Percentiles rank a stretch among this genome's conserved stretches.
Conservation (phyloP, 495 filamentous ascomycete genomes). For the Letharia lupina region DNA sequence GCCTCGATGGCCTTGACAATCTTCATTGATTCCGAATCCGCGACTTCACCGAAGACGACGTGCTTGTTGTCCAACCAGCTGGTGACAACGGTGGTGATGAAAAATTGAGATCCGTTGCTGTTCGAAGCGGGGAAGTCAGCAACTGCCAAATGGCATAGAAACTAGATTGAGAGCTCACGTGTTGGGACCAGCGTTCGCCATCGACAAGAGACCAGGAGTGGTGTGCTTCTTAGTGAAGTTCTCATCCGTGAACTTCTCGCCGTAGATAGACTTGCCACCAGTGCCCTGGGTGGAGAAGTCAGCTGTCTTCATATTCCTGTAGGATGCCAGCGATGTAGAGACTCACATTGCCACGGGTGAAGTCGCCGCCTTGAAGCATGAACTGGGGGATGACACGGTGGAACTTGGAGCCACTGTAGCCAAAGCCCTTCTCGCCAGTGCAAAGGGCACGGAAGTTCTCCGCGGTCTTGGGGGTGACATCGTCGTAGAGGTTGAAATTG, state of each 20-base stretch:
- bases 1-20: slow-evolving; percentile 69
- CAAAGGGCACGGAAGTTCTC: slow-evolving; percentile 95
- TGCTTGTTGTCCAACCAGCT: slow-evolving; percentile 94
- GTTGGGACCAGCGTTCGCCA: slow-evolving; percentile 92
- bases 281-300: slow-evolving; percentile 48
- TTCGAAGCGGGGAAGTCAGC: slow-evolving; percentile 19
- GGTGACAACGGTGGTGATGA: slow-evolving; percentile 88
- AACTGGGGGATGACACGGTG: slow-evolving; percentile 97
- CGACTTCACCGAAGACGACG: slow-evolving; percentile 95
- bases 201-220: slow-evolving; percentile 81
- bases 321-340: not conserved
- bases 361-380: slow-evolving; percentile 99
- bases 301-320: not conserved
- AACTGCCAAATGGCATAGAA: not conserved
- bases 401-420: slow-evolving; percentile 86
- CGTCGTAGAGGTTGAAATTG: slow-evolving; percentile 84
- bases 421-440: slow-evolving; percentile 80
- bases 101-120: slow-evolving; percentile 98
- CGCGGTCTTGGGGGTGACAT: slow-evolving; percentile 83
- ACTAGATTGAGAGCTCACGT: slow-evolving; percentile 45
- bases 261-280: slow-evolving; percentile 94
- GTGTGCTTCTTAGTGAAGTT: slow-evolving; percentile 83
- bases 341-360: slow-evolving; percentile 83
- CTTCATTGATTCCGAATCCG: slow-evolving; percentile 50
- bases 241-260: slow-evolving; percentile 95